These are phyloP conservation scores for Castanea crenata DNA, from an alignment of 306 rosid genomes.

Conservation along the genomic window DNA sequence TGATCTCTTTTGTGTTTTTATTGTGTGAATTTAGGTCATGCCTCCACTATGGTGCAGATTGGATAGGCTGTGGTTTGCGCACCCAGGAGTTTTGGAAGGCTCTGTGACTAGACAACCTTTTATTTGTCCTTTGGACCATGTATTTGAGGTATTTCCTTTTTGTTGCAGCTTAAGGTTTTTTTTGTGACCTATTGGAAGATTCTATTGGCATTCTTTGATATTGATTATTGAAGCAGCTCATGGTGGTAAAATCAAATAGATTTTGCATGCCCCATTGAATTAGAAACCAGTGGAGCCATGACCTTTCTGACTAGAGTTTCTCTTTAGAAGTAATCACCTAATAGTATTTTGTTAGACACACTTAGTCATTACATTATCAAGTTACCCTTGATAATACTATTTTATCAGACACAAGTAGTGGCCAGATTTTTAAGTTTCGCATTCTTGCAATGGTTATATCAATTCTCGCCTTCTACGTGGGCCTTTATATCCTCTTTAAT, in stretches of 20 bases:
- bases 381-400: background rate
- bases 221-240: background rate
- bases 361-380: background rate
- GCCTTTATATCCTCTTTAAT: background rate
- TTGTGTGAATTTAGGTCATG: slow-evolving; percentile 65
- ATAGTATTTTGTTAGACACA: background rate
- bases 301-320: background rate
- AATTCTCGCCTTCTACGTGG: background rate
- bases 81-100: slow-evolving; percentile 91
- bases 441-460: background rate
- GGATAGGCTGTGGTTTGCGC: slow-evolving; percentile 97
- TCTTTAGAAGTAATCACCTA: background rate
- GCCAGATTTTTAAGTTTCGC: background rate
- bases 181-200: background rate
- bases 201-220: background rate
- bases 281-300: background rate
- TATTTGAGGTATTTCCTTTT: slow-evolving; percentile 75
- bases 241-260: background rate
- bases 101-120: slow-evolving; percentile 93
- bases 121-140: slow-evolving; percentile 94
- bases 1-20: slow-evolving; percentile 22
- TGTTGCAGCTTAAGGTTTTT: slow-evolving; percentile 11
- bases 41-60: slow-evolving; percentile 98
- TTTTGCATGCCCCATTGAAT: background rate
- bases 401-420: background rate